phyloP scores from a whole-genome alignment of 2,329 filamentous ascomycete species.

The Fusarium sp. region DNA sequence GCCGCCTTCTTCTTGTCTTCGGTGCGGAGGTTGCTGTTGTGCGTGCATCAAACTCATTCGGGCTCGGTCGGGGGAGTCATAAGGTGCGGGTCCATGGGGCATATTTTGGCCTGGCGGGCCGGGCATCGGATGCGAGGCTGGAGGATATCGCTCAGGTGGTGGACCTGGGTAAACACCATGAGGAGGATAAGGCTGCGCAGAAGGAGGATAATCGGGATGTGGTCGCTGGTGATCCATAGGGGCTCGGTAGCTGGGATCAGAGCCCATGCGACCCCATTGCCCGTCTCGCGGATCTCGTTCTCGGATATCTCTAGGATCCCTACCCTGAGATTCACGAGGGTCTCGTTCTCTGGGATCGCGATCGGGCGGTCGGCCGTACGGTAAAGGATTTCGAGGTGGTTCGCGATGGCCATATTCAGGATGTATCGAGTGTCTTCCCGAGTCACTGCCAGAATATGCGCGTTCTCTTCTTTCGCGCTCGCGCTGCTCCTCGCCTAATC shows the following conservation, averaged over 20 bases:
- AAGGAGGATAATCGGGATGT: slow-evolving; percentile 62
- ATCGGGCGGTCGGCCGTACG: slow-evolving; percentile 59
- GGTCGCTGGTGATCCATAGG: slow-evolving; percentile 57
- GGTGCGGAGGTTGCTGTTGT: slow-evolving; percentile 54
- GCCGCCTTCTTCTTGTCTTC: slow-evolving; percentile 61
- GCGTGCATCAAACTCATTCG: slow-evolving; percentile 54
- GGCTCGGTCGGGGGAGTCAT: slow-evolving; percentile 64
- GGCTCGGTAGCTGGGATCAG: slow-evolving; percentile 51
- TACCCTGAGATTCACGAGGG: slow-evolving; percentile 52
- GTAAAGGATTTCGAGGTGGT: slow-evolving; percentile 58
- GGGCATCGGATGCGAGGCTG: slow-evolving; percentile 52
- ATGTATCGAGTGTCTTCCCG: slow-evolving; percentile 56
- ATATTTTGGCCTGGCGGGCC: slow-evolving; percentile 47
- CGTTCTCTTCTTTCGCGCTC: slow-evolving; percentile 59
- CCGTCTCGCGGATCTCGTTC: slow-evolving; percentile 52
- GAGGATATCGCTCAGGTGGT: slow-evolving; percentile 51
- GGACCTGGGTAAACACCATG: slow-evolving; percentile 50
- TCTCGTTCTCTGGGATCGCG: slow-evolving; percentile 56
- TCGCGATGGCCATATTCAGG: slow-evolving; percentile 57
- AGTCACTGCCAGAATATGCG: slow-evolving; percentile 62
- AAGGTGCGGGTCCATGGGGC: slow-evolving; percentile 50
- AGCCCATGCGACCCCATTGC: slow-evolving; percentile 50
- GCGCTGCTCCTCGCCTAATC: slow-evolving; percentile 58
- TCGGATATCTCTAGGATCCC: slow-evolving; percentile 53
- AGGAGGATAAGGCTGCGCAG: slow-evolving; percentile 53